phyloP scores from a whole-genome alignment of 805 yeast genomes.

The Millerago galiae region DNA sequence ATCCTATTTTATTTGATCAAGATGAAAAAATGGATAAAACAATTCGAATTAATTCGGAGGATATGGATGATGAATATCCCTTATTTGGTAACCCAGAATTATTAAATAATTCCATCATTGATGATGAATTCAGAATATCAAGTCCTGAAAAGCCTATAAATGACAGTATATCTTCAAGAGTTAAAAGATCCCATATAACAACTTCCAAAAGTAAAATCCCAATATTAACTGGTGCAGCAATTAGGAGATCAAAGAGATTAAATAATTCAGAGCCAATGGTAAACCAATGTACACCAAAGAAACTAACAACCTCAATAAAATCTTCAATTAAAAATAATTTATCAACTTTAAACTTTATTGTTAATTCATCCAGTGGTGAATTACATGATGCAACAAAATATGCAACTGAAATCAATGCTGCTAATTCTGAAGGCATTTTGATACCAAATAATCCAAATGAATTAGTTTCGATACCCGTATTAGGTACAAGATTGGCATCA shows the following conservation, averaged over 20 bases:
- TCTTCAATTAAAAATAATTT: constrained; percentile 12
- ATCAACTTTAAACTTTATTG: constrained; percentile 36
- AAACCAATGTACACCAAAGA: constrained; percentile 17
- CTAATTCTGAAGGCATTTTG: constrained; percentile 56
- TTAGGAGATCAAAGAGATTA: constrained; percentile 20
- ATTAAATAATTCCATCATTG: constrained; percentile 1
- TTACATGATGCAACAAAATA: constrained; percentile 59
- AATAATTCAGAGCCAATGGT: neutral
- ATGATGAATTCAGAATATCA: constrained; percentile 4
- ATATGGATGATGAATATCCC: constrained; percentile 7
- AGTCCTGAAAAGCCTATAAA: constrained; percentile 4
- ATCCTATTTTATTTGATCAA: neutral
- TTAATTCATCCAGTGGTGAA: constrained; percentile 56
- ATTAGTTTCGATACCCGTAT: constrained; percentile 49
- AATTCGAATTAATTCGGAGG: neutral
- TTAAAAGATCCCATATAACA: neutral
- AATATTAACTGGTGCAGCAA: constrained; percentile 9
- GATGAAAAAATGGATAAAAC: neutral
- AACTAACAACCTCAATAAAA: constrained; percentile 5
- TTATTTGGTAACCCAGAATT: constrained; percentile 2
- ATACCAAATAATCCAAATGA: constrained; percentile 53
- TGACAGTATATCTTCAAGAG: neutral
- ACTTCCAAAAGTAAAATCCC: constrained; percentile 16
- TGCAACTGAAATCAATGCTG: constrained; percentile 63
- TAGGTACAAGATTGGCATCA: constrained; percentile 11